These are phyloP conservation scores for Penicillium riverlandense DNA, from an alignment of 495 filamentous ascomycete species.

Conservation along the genomic window DNA sequence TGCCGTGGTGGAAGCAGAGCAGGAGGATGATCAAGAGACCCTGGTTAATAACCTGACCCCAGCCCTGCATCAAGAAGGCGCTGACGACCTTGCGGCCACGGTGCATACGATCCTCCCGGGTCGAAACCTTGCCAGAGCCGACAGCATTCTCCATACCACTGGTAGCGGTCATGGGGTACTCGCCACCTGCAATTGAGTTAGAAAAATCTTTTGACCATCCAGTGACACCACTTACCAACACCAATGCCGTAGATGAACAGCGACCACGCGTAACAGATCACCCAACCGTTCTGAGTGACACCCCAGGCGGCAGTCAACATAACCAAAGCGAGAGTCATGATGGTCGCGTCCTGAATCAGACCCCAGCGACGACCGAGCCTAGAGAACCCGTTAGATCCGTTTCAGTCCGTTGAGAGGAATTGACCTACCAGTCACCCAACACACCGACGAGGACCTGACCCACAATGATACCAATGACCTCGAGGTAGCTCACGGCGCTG, in stretches of 20 bases:
- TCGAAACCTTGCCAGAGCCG: conserved; percentile 76
- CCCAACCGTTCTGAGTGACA: conserved; percentile 74
- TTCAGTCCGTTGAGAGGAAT: no score
- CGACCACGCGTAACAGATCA: conserved; percentile 87
- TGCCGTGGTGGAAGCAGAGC: conserved; percentile 70
- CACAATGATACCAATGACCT: conserved; percentile 82
- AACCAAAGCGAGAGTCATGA: conserved; percentile 84
- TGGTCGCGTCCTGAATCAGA: conserved; percentile 83
- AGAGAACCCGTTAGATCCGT: not conserved
- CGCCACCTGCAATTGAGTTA: conserved; percentile 43
- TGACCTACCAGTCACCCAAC: conserved; percentile 45
- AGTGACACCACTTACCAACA: conserved; percentile 49
- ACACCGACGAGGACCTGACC: conserved; percentile 74
- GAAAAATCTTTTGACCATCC: not conserved
- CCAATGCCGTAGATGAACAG: conserved; percentile 88
- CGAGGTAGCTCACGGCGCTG: conserved; percentile 72
- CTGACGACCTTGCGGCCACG: conserved; percentile 87
- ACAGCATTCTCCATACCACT: conserved; percentile 89
- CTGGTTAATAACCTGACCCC: conserved; percentile 92
- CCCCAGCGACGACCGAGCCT: conserved; percentile 85
- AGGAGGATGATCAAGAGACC: conserved; percentile 73
- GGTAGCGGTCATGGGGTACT: conserved; percentile 95
- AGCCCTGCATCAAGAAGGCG: conserved; percentile 95
- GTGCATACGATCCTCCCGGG: conserved; percentile 83
- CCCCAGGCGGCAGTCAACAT: conserved; percentile 89